Evolutionary conservation across 2,329 filamentous ascomycete genomes (phyloP).

Genomic region (Xylariaceae sp.): DNA sequence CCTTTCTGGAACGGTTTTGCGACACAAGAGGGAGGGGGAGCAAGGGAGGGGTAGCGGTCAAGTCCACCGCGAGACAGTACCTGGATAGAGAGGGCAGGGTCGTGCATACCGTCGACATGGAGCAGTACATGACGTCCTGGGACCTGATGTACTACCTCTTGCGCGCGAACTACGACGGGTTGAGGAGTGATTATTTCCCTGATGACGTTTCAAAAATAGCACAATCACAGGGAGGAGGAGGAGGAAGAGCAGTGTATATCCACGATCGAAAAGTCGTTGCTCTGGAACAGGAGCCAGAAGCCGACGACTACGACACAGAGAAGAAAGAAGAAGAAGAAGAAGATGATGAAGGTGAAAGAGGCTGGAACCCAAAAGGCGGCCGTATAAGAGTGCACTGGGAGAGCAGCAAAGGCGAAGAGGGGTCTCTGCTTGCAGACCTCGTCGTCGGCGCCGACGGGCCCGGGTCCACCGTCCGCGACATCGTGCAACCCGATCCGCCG

Average conservation of each 20-base stretch:
- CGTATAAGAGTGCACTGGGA: slow-evolving; percentile 30
- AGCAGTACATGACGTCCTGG: slow-evolving; percentile 44
- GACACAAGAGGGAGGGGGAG: no score
- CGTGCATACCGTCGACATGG: slow-evolving; percentile 30
- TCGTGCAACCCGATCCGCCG: slow-evolving; percentile 28
- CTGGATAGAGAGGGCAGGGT: slow-evolving; percentile 30
- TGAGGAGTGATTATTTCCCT: slow-evolving; percentile 30
- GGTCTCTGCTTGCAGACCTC: slow-evolving; percentile 31
- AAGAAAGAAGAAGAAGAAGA: slow-evolving; percentile 19
- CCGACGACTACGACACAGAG: no score
- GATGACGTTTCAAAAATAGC: no score
- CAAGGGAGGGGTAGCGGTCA: slow-evolving; percentile 29
- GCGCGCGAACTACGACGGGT: slow-evolving; percentile 40
- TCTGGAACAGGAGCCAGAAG: no score
- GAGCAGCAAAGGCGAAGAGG: slow-evolving; percentile 29
- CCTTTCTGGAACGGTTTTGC: slow-evolving; percentile 38
- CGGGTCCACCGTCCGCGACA: slow-evolving; percentile 33
- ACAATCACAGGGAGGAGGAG: slow-evolving; percentile 27
- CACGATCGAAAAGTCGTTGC: slow-evolving; percentile 34
- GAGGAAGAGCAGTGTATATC: slow-evolving; percentile 27
- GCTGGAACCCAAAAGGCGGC: neutral
- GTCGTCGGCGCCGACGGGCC: slow-evolving; percentile 41
- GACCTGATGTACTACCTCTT: slow-evolving; percentile 41
- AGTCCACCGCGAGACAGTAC: slow-evolving; percentile 30
- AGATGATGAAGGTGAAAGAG: slow-evolving; percentile 7